Evolutionary conservation across 1,139 yeast species (phyloP).

Genomic region (Lodderomyces elongisporus): DNA sequence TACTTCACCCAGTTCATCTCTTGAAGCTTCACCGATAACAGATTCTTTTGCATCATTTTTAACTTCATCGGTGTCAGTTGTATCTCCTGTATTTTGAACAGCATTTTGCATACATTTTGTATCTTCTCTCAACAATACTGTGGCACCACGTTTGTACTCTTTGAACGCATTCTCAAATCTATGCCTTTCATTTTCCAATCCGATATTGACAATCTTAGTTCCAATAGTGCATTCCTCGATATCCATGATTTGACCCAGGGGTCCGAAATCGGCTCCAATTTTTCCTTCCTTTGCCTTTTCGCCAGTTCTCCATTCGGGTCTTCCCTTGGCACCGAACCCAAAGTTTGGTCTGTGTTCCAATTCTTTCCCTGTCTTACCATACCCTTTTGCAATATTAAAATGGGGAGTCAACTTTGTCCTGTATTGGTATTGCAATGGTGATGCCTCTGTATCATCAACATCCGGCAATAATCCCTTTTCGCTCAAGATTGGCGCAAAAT

Average conservation of each 20-base stretch:
- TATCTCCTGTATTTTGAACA: constrained; percentile 19
- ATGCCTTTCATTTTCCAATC: constrained; percentile 65
- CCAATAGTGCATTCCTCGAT: constrained; percentile 94
- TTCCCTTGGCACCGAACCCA: constrained; percentile 86
- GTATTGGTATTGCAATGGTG: constrained; percentile 73
- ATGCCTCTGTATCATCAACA: constrained; percentile 63
- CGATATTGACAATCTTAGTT: constrained; percentile 68
- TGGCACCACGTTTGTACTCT: constrained; percentile 77
- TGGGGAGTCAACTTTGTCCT: constrained; percentile 95
- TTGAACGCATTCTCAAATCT: constrained; percentile 46
- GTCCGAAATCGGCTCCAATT: constrained; percentile 53
- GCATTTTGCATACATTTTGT: too few relatives aligned
- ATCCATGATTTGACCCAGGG: constrained; percentile 54
- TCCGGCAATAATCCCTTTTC: constrained; percentile 46
- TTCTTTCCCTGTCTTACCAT: constrained; percentile 26
- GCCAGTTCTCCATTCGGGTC: constrained; percentile 57
- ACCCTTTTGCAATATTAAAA: constrained; percentile 71
- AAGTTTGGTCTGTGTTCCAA: constrained; percentile 56
- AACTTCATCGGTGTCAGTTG: background rate
- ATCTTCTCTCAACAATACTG: constrained; percentile 77
- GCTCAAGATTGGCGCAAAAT: constrained; percentile 53
- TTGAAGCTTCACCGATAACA: constrained; percentile 36
- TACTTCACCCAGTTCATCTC: constrained; percentile 32
- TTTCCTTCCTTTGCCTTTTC: too few relatives aligned
- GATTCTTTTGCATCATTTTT: constrained; percentile 8